Evolutionary conservation across 2,329 filamentous ascomycete species (phyloP).

Genomic region (Endoconidiophora laricicola): DNA sequence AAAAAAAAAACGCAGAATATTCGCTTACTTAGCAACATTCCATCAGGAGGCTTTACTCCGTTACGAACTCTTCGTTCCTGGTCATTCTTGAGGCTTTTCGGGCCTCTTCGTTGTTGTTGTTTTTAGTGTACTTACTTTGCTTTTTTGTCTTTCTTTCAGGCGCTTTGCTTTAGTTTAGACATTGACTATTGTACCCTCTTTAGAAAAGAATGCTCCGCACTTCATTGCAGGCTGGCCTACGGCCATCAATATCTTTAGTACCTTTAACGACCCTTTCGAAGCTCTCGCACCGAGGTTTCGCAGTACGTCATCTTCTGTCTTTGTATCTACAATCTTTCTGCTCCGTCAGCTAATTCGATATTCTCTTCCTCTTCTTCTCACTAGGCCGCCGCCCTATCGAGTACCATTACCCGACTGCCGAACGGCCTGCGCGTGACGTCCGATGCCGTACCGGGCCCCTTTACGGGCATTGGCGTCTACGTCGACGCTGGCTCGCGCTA

Average conservation of each 20-base stretch:
- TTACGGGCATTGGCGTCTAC: conserved; percentile 89
- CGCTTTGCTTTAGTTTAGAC: background rate
- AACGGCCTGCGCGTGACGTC: conserved; percentile 93
- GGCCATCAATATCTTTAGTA: conserved; percentile 7
- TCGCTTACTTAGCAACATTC: background rate
- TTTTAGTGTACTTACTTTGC: background rate
- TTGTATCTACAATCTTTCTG: too few species aligned
- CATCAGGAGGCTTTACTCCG: background rate
- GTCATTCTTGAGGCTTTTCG: too few species aligned
- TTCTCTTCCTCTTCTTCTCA: background rate
- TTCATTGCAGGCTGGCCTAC: conserved; percentile 5
- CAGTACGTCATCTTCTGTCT: too few species aligned
- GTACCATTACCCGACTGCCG: conserved; percentile 71
- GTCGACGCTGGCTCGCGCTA: conserved; percentile 90
- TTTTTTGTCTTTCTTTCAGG: background rate
- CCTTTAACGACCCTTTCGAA: background rate
- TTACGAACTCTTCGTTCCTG: too few species aligned
- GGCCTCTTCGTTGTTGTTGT: background rate
- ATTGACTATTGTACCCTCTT: background rate
- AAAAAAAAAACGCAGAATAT: background rate
- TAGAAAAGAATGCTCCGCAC: background rate
- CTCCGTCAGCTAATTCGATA: background rate
- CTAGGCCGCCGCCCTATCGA: conserved; percentile 54
- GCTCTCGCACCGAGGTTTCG: background rate
- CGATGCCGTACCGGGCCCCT: conserved; percentile 84